These are phyloP conservation scores for Globisporangium solare DNA, from an alignment of 352 stramenopile species.

Conservation along the genomic window DNA sequence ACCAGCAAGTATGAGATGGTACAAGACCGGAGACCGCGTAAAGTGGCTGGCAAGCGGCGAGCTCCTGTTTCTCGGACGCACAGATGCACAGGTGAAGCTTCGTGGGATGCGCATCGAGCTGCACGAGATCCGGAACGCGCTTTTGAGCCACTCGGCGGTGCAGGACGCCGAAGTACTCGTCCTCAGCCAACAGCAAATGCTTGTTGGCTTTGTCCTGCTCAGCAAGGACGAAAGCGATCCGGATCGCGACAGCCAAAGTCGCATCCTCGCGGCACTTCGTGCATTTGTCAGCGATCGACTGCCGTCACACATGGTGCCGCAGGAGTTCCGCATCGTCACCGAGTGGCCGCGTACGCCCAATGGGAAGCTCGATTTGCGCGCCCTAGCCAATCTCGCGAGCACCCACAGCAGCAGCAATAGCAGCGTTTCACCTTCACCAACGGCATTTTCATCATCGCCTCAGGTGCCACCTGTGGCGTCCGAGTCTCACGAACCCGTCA, in stretches of 20 bases:
- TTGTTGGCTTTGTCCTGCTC: conserved; percentile 55
- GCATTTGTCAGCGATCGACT: conserved; percentile 27
- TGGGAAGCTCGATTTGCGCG: conserved; percentile 61
- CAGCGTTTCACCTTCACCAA: too few species aligned
- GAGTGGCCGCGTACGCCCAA: conserved; percentile 61
- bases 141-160: conserved; percentile 33
- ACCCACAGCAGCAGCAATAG: too few species aligned
- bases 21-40: too few species aligned
- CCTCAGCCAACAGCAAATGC: conserved; percentile 15
- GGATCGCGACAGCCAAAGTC: not conserved
- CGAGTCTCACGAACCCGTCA: not conserved
- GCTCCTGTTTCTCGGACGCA: too few species aligned
- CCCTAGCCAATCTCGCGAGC: conserved; percentile 18
- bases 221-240: not conserved
- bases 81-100: too few species aligned
- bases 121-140: conserved; percentile 64
- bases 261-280: conserved; percentile 13
- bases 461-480: too few species aligned
- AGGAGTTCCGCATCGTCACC: conserved; percentile 34
- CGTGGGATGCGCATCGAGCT: too few species aligned
- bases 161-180: conserved; percentile 45
- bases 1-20: too few species aligned
- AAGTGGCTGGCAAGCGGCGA: too few species aligned
- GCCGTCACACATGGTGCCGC: conserved; percentile 66
- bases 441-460: too few species aligned